Evolutionary conservation across 1,139 yeast genomes (phyloP), one percentile per base, ranked within the genome.

Genomic region (Yamadazyma sp.): DNA sequence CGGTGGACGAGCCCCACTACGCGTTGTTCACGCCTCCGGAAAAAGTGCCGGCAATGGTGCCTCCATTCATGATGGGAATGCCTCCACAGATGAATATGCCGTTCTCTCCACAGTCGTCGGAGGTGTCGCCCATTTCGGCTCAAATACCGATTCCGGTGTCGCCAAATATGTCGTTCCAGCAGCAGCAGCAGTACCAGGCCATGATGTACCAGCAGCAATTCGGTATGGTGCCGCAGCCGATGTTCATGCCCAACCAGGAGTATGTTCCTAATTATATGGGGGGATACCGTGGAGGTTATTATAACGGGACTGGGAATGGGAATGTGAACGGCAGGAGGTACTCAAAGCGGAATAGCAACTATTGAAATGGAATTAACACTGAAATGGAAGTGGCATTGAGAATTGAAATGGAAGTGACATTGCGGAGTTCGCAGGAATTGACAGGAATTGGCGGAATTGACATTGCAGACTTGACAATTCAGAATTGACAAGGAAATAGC

Each of bases 1-100:
- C 83, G 3, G 61, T 73, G 18, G 84, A 79, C 34, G 78, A 72
- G 39, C 67, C 80, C 2, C 74, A 78, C 56, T 71, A 66, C 40
- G 59, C 61, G 17, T 56, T 75, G 37, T 77, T 77, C 61, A 71
- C 79, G 4, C 39, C 50, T 12, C 46, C 51, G 4, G 45, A 48
- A 22, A 55, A 45, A 38, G 44, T 41, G 1, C 44, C 28, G 10
- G 43, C 51, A 9, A 53, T 61, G 6, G 41, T 59, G 42, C 49
- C 63, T 18, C 68, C 67, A 17, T 67, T 59, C 44, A 53, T 67
- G 56, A 52, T 67, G 57, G 59, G 47, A 6, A 31, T 44, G 37
- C 45, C 49, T n/a, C 48, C 45, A 2, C 35, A 32, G 21, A 33
- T 33, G 31, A 26, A 26, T 11, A 17, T 33, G 25, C 22, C 26